Base-by-base conservation (phyloP, 306 rosid species). In the Gleditsia sinensis region DNA sequence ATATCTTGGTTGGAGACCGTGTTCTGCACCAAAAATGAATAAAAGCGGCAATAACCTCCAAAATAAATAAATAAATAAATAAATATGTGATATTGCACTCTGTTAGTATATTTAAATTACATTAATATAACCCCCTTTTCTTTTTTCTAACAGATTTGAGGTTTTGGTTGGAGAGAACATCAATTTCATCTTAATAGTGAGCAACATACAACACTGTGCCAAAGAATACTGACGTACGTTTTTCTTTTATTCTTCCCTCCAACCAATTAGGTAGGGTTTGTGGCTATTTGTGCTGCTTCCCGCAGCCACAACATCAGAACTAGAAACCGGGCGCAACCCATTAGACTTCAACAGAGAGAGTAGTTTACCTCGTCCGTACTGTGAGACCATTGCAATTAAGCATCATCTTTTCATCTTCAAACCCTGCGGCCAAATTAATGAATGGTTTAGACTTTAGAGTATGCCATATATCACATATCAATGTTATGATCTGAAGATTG, bases 1-100 rank as follows among this genome's bases (percentile, higher is more conserved):
- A 78, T 80, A 19, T 64, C 77, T 83, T 60, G 77, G 87, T 80
- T 83, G 82, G 84, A 83, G 64, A 32, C 76, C 74, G 82, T 50
- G 64, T 76, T 76, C 54, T 51, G 79, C 73, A 56, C 32, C 25
- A 4, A 6, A 1, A n/a, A 8, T 1, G 2, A 53, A 62, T 21
- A 11, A 25, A 59, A 21, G 13, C 55, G 9, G 45, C 49, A n/a
- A n/a, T n/a, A n/a, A n/a, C n/a, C n/a, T n/a, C n/a, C n/a, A n/a
- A n/a, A n/a, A n/a, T n/a, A n/a, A n/a, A n/a, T n/a, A n/a, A n/a
- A n/a, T n/a, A n/a, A n/a, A n/a, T n/a, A n/a, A n/a, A n/a, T n/a
- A n/a, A n/a, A n/a, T n/a, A n/a, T n/a, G 84, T 69, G 63, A 75
- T 61, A 40, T 12, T 75, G 77, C 77, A 80, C 80, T 80, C 61